Evolutionary conservation across 352 stramenopile species (phyloP), one percentile per base, ranked within the genome.

Genomic region (Globisporangium nodosum): DNA sequence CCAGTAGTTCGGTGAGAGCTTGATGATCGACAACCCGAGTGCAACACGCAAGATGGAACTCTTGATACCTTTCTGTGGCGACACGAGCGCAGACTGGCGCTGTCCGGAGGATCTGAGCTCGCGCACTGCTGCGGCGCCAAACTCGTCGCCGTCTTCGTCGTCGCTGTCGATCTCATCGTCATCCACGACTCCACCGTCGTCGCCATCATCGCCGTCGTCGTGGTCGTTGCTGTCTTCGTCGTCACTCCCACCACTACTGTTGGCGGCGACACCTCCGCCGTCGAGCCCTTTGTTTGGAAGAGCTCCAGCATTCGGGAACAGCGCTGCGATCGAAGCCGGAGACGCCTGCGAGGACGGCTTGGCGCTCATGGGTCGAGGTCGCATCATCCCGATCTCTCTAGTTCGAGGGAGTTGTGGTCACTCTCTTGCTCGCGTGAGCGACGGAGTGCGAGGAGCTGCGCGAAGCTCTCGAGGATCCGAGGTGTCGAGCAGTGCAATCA

Each of bases 301-400:
- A 27, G 24, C 24, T 27, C 43, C 21, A 7, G 42, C 47, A 20
- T n/a, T 52, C 7, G 52, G 42, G 40, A 55, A 47, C 16, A 50
- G 24, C 33, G 39, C 55, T 21, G 35, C 51, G 11, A 50, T 52
- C 16, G 49, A 49, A 7, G 6, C 27, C 24, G 46, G 21, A 0
- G 35, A 40, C 4, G 65, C 9, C 30, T n/a, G 3, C 27, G 61
- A 51, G 43, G 70, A 68, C 9, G 58, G 73, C 43, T 73, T 86
- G 21, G 75, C 76, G 60, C 79, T 89, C 65, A 71, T 81, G 1
- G 76, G 79, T 5, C 77, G 64, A 54, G 63, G 49, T 8, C 57
- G 24, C 24, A 27, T 27, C 24, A 27, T 27, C 24, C 24, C 24
- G 24, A 27, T 27, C 24, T 27, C 24, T 27, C 24, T 1, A 27